Percentiles rank a stretch among this genome's conserved stretches.
Conservation (phyloP, 1,284 basidiomycete species). For the Heterobasidion occidentale region DNA sequence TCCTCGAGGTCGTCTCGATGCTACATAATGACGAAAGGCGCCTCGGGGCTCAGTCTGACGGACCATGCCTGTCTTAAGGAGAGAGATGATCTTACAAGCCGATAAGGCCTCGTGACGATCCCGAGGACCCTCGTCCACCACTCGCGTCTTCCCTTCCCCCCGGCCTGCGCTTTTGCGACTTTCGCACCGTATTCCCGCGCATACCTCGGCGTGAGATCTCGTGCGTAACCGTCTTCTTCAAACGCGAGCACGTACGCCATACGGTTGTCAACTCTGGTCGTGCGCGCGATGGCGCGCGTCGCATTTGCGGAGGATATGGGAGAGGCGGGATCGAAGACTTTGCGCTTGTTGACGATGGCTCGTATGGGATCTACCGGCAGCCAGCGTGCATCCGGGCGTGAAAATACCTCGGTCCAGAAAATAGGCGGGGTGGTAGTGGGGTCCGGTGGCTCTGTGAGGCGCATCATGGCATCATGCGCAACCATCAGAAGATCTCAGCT, state of each 20-base stretch:
- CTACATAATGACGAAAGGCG: conserved; percentile 29
- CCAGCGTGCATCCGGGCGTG: conserved; percentile 87
- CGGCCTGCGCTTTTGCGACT: conserved; percentile 76
- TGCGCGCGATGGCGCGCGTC: conserved; percentile 22
- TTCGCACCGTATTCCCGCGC: conserved; percentile 81
- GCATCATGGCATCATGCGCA: too few relatives aligned
- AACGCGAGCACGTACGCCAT: conserved; percentile 92
- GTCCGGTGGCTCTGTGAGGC: conserved; percentile 31
- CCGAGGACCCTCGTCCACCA: conserved; percentile 81
- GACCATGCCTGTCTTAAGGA: conserved; percentile 1
- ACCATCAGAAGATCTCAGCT: neutral
- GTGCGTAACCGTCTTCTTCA: conserved; percentile 82
- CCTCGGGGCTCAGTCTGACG: conserved; percentile 5
- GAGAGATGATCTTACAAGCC: conserved; percentile 50
- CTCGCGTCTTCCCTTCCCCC: conserved; percentile 59
- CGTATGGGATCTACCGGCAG: conserved; percentile 88
- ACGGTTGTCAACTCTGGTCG: conserved; percentile 57
- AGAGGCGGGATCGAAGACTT: conserved; percentile 73
- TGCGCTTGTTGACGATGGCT: conserved; percentile 72
- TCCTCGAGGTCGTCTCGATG: conserved; percentile 92
- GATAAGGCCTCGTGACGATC: conserved; percentile 66
- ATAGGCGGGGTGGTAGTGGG: conserved; percentile 73
- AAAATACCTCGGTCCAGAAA: conserved; percentile 98
- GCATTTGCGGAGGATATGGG: conserved; percentile 40
- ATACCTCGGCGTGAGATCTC: conserved; percentile 72